phyloP scores from a whole-genome alignment of 371 early-diverging fungal genomes.

The Rhizopus arrhizus region DNA sequence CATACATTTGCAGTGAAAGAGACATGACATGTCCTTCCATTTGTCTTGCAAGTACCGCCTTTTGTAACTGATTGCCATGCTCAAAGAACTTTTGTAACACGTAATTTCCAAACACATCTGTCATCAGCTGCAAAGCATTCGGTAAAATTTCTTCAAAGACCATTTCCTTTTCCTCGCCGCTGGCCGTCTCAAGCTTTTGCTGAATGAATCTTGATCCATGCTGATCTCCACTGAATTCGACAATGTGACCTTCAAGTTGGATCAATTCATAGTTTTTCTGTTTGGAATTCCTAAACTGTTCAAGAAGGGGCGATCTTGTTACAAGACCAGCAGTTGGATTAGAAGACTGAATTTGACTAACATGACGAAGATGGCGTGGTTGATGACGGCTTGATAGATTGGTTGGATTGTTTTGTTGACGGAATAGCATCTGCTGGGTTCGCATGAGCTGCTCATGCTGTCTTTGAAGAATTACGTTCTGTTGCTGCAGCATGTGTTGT shows the following conservation, averaged over 20 bases:
- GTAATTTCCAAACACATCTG: constrained; percentile 99
- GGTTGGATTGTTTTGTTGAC: not conserved
- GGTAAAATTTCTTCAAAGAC: constrained; percentile 96
- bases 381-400: not conserved
- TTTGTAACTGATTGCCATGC: constrained; percentile 87
- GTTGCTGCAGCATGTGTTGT: no score
- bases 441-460: no score
- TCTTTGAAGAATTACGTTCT: no score
- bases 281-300: constrained; percentile 93
- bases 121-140: constrained; percentile 92
- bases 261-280: constrained; percentile 89
- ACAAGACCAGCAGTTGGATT: constrained; percentile 28
- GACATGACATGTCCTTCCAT: constrained; percentile 95
- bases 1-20: constrained; percentile 98
- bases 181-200: constrained; percentile 93
- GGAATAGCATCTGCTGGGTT: no score
- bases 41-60: constrained; percentile 80
- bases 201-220: constrained; percentile 71
- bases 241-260: constrained; percentile 90
- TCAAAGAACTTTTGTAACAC: constrained; percentile 99
- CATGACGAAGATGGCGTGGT: not conserved
- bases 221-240: constrained; percentile 98
- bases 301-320: constrained; percentile 74
- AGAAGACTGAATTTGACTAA: not conserved
- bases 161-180: constrained; percentile 89